Evolutionary conservation across 176 grass and related monocot species (phyloP).

Genomic region (Poa annua): DNA sequence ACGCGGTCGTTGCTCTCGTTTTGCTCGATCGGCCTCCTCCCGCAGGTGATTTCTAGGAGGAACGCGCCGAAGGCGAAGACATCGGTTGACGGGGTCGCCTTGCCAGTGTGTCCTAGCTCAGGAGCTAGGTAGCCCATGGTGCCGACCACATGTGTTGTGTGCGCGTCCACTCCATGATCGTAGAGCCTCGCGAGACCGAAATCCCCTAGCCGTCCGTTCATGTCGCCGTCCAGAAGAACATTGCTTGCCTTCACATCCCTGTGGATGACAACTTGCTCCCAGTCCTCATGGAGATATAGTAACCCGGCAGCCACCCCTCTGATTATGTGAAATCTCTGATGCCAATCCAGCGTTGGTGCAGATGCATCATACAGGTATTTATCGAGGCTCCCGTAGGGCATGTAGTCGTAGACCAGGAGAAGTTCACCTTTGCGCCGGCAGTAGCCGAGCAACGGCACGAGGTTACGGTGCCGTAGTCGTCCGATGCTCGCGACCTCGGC

Average conservation of each 20-base stretch:
- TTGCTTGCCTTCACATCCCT: slow-evolving; percentile 58
- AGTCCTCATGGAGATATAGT: slow-evolving; percentile 50
- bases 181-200: slow-evolving; percentile 52
- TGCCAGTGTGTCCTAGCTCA: slow-evolving; percentile 46
- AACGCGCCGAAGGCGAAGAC: slow-evolving; percentile 49
- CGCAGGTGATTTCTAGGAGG: slow-evolving; percentile 43
- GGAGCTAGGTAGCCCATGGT: slow-evolving; percentile 57
- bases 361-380: slow-evolving; percentile 10
- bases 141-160: slow-evolving; percentile 51
- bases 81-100: slow-evolving; percentile 41
- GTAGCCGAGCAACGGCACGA: slow-evolving; percentile 47
- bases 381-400: slow-evolving; percentile 49
- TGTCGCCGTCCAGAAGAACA: slow-evolving; percentile 42
- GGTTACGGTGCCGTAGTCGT: slow-evolving; percentile 47
- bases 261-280: slow-evolving; percentile 56
- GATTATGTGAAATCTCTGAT: slow-evolving; percentile 38
- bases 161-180: slow-evolving; percentile 37
- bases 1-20: background rate
- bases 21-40: slow-evolving; percentile 36
- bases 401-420: slow-evolving; percentile 57
- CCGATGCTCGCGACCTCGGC: slow-evolving; percentile 47
- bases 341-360: slow-evolving; percentile 12
- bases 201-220: slow-evolving; percentile 49
- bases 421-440: slow-evolving; percentile 55
- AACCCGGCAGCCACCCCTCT: slow-evolving; percentile 44